phyloP scores from a whole-genome alignment of 257 asterid genomes.

The Knoxia roxburghii region DNA sequence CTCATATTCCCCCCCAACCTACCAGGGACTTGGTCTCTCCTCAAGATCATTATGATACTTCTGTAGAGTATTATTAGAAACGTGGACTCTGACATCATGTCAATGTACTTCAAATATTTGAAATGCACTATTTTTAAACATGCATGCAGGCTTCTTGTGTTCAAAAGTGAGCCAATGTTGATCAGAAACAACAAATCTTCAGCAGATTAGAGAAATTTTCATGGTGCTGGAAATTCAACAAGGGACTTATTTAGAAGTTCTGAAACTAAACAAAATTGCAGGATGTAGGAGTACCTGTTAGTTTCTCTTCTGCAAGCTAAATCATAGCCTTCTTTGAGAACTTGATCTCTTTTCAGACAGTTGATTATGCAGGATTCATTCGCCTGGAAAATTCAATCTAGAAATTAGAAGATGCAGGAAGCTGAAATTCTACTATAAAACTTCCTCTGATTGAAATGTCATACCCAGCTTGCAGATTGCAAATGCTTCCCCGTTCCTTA shows the following conservation, averaged over 20 bases:
- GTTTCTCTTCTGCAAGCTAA: neutral
- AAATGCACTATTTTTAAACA: neutral
- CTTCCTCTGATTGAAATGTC: no score
- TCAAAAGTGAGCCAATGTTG: neutral
- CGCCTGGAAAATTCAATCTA: no score
- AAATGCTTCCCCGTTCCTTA: no score
- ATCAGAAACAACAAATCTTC: neutral
- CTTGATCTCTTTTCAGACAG: no score
- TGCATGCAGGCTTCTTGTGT: neutral
- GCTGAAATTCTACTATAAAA: no score
- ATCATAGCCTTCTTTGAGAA: neutral
- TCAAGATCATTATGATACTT: constrained; percentile 27
- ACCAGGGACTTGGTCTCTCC: constrained; percentile 28
- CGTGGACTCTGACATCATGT: neutral
- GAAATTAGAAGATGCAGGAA: neutral
- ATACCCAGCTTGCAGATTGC: no score
- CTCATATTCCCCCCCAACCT: constrained; percentile 48
- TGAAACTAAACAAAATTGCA: no score
- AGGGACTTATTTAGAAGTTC: no score
- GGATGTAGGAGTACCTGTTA: no score
- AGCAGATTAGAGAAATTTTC: neutral
- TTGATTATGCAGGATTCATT: no score
- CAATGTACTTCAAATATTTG: neutral
- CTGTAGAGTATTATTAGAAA: constrained; percentile 38
- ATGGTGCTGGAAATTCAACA: neutral